Evolutionary conservation across 306 rosid species (phyloP).

Genomic region (Lathyrus oleraceus): DNA sequence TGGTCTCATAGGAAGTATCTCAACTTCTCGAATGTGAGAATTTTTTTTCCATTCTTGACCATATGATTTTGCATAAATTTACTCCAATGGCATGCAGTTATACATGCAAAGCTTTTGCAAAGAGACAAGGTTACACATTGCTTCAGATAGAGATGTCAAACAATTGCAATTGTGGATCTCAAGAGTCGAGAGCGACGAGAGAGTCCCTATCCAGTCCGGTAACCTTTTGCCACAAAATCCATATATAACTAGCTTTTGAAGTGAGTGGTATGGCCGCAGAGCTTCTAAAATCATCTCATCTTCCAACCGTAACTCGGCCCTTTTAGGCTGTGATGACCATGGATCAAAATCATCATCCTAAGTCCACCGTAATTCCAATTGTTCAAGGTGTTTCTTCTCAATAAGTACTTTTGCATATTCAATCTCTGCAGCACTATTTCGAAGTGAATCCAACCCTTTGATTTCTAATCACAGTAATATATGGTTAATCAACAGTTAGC

Average conservation of each 20-base stretch:
- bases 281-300: conserved; percentile 36
- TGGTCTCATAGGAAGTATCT: background rate
- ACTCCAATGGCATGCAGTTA: background rate
- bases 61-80: background rate
- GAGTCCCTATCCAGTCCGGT: conserved; percentile 33
- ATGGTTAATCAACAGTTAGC: too few relatives aligned
- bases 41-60: conserved; percentile 28
- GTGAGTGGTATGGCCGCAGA: conserved; percentile 33
- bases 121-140: background rate
- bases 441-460: background rate
- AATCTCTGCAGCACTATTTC: background rate
- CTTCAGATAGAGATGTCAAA: conserved; percentile 29
- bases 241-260: background rate
- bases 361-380: conserved; percentile 28
- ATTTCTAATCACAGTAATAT: conserved; percentile 1
- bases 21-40: conserved; percentile 15
- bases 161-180: background rate
- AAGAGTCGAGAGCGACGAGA: conserved; percentile 26
- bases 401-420: conserved; percentile 13
- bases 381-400: conserved; percentile 26
- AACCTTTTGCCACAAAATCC: conserved; percentile 30
- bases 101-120: conserved; percentile 1
- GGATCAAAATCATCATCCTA: too few relatives aligned
- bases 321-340: accelerated
- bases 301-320: background rate